Conservation (phyloP, 1,284 basidiomycete species). For the Leccinum subfulvum region DNA sequence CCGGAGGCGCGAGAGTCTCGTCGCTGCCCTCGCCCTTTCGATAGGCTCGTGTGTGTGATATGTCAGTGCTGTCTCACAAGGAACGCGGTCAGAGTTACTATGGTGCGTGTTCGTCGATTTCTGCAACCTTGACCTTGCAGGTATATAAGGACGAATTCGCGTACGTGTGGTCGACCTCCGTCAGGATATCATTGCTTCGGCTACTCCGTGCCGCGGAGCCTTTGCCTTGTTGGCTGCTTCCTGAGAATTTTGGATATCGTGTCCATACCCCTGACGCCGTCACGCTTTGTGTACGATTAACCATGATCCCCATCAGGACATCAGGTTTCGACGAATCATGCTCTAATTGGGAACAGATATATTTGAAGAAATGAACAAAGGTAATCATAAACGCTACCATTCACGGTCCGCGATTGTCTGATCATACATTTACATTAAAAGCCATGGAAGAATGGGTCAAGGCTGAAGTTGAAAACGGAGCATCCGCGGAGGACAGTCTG, state of each 20-base stretch:
- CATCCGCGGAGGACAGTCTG: slow-evolving; percentile 34
- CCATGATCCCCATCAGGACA: background rate
- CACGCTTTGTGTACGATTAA: background rate
- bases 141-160: background rate
- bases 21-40: background rate
- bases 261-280: background rate
- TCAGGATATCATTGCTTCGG: background rate
- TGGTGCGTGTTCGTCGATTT: background rate
- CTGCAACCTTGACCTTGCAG: background rate
- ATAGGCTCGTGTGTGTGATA: background rate
- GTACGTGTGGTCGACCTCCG: background rate
- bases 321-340: background rate
- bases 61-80: too few relatives aligned
- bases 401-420: background rate
- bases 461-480: slow-evolving; percentile 33
- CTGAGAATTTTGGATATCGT: background rate
- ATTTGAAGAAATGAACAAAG: background rate
- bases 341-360: background rate
- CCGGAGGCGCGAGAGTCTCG: background rate
- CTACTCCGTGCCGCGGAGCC: background rate
- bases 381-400: background rate
- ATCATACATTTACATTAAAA: background rate
- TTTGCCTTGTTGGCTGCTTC: background rate
- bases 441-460: slow-evolving; percentile 30
- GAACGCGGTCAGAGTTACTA: background rate